Conservation (phyloP, 2,329 filamentous ascomycete species). For the Neocucurbitaria cava region DNA sequence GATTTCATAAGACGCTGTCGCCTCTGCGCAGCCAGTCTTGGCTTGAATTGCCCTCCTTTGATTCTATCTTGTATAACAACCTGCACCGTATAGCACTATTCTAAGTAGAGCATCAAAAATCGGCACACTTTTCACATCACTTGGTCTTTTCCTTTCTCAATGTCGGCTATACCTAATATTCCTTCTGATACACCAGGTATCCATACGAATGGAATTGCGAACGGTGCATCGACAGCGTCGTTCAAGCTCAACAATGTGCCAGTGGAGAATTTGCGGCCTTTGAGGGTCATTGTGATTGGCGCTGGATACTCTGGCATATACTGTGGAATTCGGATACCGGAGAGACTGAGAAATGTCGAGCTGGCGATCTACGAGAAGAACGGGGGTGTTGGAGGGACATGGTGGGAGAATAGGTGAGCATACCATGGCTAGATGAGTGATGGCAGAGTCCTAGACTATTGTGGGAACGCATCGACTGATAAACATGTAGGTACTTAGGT, state of each 20-base stretch:
- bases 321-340: slow-evolving; percentile 53
- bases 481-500: slow-evolving; percentile 46
- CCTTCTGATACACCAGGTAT: slow-evolving; percentile 26
- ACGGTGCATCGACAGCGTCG: slow-evolving; percentile 13
- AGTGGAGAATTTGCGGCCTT: slow-evolving; percentile 52
- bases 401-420: slow-evolving; percentile 48
- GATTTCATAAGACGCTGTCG: slow-evolving; percentile 6
- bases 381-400: slow-evolving; percentile 48
- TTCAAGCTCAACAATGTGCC: slow-evolving; percentile 47
- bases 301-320: slow-evolving; percentile 55
- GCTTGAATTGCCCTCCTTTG: slow-evolving; percentile 4
- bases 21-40: slow-evolving; percentile 1
- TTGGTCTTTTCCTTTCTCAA: slow-evolving; percentile 7
- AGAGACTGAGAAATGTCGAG: slow-evolving; percentile 49
- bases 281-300: slow-evolving; percentile 55
- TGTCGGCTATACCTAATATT: slow-evolving; percentile 42
- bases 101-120: slow-evolving; percentile 10
- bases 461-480: neutral
- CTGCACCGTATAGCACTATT: slow-evolving; percentile 7
- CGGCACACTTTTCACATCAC: slow-evolving; percentile 5
- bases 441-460: neutral
- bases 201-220: slow-evolving; percentile 11
- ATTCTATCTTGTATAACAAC: slow-evolving; percentile 20
- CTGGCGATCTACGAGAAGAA: slow-evolving; percentile 55
- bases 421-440: neutral